Percentiles rank a stretch among this genome's conserved stretches.
Conservation (phyloP, 163 green algal genomes). For the Chloromonas sp. region DNA sequence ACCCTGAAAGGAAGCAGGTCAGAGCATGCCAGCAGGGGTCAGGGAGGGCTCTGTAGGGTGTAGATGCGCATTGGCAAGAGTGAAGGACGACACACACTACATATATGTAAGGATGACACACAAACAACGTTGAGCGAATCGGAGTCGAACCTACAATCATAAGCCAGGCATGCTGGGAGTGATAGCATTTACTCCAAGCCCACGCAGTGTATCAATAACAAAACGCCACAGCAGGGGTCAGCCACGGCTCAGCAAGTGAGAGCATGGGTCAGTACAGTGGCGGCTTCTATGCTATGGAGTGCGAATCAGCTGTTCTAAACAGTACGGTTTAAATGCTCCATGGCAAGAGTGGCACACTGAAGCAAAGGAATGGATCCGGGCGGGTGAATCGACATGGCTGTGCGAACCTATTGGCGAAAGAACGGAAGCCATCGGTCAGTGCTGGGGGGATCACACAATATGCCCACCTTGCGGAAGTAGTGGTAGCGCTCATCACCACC, state of each 20-base stretch:
- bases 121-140: background rate
- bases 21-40: background rate
- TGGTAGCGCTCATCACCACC: conserved; percentile 43
- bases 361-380: background rate
- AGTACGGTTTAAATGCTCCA: too few relatives aligned
- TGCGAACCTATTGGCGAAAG: too few relatives aligned
- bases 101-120: too few relatives aligned
- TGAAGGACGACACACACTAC: background rate
- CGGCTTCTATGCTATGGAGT: too few relatives aligned
- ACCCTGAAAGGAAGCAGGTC: conserved; percentile 17
- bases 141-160: background rate
- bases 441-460: background rate
- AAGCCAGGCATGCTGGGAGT: too few relatives aligned
- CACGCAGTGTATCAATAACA: too few relatives aligned
- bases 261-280: too few relatives aligned
- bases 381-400: background rate
- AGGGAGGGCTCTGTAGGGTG: background rate
- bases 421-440: too few relatives aligned
- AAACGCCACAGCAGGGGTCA: background rate
- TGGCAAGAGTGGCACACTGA: background rate
- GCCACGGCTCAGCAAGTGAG: background rate
- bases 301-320: too few relatives aligned
- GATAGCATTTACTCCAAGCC: too few relatives aligned
- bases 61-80: background rate
- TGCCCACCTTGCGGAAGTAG: conserved; percentile 51